Evolutionary conservation across 2,329 filamentous ascomycete genomes (phyloP).

Genomic region (Talaromyces amestolkiae): DNA sequence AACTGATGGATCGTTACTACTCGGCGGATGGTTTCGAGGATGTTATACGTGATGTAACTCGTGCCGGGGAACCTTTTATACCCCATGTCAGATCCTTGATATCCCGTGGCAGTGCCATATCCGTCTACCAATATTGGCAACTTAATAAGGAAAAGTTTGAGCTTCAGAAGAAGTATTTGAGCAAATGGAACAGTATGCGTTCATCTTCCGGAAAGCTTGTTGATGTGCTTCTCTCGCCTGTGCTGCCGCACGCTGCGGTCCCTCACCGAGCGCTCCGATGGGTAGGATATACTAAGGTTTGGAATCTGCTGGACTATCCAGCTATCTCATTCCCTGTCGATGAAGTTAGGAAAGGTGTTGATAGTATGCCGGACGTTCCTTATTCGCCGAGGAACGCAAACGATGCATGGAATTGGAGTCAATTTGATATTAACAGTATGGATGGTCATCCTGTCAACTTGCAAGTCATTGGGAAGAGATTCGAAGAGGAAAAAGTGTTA

Average conservation of each 20-base stretch:
- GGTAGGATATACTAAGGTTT: slow-evolving; percentile 61
- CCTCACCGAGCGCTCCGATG: slow-evolving; percentile 46
- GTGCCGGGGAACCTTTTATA: slow-evolving; percentile 59
- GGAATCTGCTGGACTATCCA: slow-evolving; percentile 63
- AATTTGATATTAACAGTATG: slow-evolving; percentile 46
- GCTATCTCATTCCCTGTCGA: slow-evolving; percentile 58
- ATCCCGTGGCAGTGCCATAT: slow-evolving; percentile 53
- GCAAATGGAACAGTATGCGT: slow-evolving; percentile 55
- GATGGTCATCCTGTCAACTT: slow-evolving; percentile 52
- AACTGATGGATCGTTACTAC: slow-evolving; percentile 62
- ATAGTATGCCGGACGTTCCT: slow-evolving; percentile 31
- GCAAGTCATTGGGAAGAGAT: slow-evolving; percentile 52
- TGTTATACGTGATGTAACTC: slow-evolving; percentile 53
- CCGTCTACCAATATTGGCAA: slow-evolving; percentile 66
- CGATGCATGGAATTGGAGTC: slow-evolving; percentile 53
- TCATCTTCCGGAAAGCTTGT: slow-evolving; percentile 49
- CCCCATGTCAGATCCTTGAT: slow-evolving; percentile 59
- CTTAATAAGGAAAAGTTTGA: slow-evolving; percentile 58
- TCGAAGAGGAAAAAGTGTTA: slow-evolving; percentile 57
- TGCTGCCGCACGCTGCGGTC: slow-evolving; percentile 59
- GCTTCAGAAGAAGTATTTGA: slow-evolving; percentile 56
- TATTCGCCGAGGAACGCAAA: slow-evolving; percentile 47
- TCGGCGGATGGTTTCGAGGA: slow-evolving; percentile 64
- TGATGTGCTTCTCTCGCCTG: slow-evolving; percentile 58
- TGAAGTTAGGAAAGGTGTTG: slow-evolving; percentile 42